Conservation (phyloP, 768 basidiomycete species). For the Kwoniella dejecticola region DNA sequence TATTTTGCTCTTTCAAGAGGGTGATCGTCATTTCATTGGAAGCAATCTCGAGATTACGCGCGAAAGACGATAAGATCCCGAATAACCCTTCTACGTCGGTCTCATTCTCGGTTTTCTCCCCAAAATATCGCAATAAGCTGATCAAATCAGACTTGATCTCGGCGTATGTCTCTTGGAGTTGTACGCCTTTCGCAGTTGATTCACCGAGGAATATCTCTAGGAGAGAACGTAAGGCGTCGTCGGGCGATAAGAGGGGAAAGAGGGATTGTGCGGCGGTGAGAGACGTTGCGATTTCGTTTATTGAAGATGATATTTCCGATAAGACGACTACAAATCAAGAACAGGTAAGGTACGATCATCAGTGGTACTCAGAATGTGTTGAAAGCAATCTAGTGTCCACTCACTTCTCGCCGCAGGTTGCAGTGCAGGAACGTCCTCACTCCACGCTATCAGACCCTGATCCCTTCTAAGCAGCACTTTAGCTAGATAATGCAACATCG, state of each 20-base stretch:
- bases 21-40: constrained; percentile 56
- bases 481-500: constrained; percentile 88
- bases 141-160: constrained; percentile 66
- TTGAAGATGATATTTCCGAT: constrained; percentile 62
- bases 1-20: constrained; percentile 61
- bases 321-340: constrained; percentile 66
- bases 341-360: not conserved
- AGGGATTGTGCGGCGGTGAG: constrained; percentile 64
- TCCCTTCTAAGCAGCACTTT: constrained; percentile 70
- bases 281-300: constrained; percentile 61
- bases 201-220: constrained; percentile 62
- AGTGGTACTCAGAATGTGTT: too few species aligned
- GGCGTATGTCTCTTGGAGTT: constrained; percentile 65
- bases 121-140: constrained; percentile 70
- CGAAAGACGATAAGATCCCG: constrained; percentile 32
- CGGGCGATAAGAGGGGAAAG: not conserved
- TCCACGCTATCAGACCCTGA: constrained; percentile 67
- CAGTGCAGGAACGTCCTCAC: constrained; percentile 76
- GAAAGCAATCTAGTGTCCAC: constrained; percentile 34
- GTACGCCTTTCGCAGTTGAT: constrained; percentile 64
- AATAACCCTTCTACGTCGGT: constrained; percentile 82
- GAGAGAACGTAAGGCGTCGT: constrained; percentile 34
- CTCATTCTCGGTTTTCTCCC: constrained; percentile 66
- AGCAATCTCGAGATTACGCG: constrained; percentile 44
- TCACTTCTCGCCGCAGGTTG: constrained; percentile 80